These are phyloP conservation scores for Stagonosporopsis chrysanthemi DNA, from an alignment of 2,329 filamentous ascomycete species.

Conservation along the genomic window DNA sequence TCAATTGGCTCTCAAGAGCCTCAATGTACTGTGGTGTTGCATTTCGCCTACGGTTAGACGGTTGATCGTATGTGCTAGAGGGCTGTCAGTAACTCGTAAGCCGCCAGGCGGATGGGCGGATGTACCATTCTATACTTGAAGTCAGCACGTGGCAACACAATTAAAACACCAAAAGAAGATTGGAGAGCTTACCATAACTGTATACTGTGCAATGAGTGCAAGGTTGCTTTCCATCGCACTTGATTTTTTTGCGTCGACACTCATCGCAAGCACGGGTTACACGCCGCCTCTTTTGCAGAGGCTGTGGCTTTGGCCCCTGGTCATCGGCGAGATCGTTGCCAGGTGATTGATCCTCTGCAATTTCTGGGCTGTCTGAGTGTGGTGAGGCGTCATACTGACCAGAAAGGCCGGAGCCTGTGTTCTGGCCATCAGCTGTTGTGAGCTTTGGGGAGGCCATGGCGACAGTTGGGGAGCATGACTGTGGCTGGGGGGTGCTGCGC, in stretches of 20 bases:
- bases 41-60: slow-evolving; percentile 88
- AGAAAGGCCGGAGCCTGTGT: slow-evolving; percentile 37
- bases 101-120: background rate
- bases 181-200: slow-evolving; percentile 77
- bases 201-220: slow-evolving; percentile 95
- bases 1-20: slow-evolving; percentile 80
- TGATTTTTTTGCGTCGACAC: slow-evolving; percentile 60
- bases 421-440: slow-evolving; percentile 42
- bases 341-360: slow-evolving; percentile 42
- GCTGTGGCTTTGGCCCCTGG: slow-evolving; percentile 45
- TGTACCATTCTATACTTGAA: slow-evolving; percentile 8
- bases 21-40: slow-evolving; percentile 93
- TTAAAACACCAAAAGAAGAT: background rate
- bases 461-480: slow-evolving; percentile 39
- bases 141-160: slow-evolving; percentile 7
- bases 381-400: slow-evolving; percentile 37
- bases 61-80: slow-evolving; percentile 81
- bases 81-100: slow-evolving; percentile 15
- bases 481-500: slow-evolving; percentile 43
- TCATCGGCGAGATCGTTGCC: slow-evolving; percentile 44
- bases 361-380: slow-evolving; percentile 43
- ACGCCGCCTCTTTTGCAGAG: slow-evolving; percentile 52
- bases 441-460: slow-evolving; percentile 48
- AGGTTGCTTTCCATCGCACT: slow-evolving; percentile 63
- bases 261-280: slow-evolving; percentile 55